Evolutionary conservation across 768 basidiomycete species (phyloP).

Genomic region (Trichaptum fuscoviolaceum): DNA sequence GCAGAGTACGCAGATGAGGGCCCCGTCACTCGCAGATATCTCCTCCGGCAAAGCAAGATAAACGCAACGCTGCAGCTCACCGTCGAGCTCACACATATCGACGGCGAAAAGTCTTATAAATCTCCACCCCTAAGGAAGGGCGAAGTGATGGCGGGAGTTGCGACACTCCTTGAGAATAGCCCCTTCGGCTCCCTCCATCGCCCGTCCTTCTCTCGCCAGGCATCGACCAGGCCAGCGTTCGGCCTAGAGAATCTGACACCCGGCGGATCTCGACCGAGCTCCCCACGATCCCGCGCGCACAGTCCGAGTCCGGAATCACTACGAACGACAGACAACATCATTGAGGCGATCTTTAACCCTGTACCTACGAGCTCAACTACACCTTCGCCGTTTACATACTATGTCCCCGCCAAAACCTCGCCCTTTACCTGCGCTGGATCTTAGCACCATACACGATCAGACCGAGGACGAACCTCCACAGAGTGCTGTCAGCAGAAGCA

Average conservation of each 20-base stretch:
- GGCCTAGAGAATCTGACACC: neutral
- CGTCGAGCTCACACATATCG: conserved; percentile 48
- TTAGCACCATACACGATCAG: neutral
- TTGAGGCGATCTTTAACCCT: conserved; percentile 79
- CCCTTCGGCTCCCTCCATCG: neutral
- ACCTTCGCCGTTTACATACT: conserved; percentile 33
- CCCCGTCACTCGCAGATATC: conserved; percentile 55
- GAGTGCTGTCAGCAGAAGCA: neutral
- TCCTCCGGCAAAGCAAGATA: conserved; percentile 68
- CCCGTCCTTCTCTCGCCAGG: neutral
- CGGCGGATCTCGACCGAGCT: neutral
- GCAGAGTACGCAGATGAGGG: conserved; percentile 67
- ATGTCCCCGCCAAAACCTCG: conserved; percentile 19
- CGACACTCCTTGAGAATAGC: conserved; percentile 44
- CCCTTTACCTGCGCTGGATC: neutral
- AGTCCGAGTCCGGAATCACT: conserved; percentile 36
- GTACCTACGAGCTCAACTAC: conserved; percentile 32
- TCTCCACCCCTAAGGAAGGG: conserved; percentile 67
- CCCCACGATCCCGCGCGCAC: neutral
- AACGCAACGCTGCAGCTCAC: conserved; percentile 76
- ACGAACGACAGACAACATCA: conserved; percentile 64
- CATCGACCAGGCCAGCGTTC: neutral
- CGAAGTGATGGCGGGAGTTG: conserved; percentile 66
- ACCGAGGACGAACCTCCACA: neutral
- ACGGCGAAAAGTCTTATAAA: conserved; percentile 49